phyloP scores from a whole-genome alignment of 179 eudicot genomes.

The Silene noctiflora region DNA sequence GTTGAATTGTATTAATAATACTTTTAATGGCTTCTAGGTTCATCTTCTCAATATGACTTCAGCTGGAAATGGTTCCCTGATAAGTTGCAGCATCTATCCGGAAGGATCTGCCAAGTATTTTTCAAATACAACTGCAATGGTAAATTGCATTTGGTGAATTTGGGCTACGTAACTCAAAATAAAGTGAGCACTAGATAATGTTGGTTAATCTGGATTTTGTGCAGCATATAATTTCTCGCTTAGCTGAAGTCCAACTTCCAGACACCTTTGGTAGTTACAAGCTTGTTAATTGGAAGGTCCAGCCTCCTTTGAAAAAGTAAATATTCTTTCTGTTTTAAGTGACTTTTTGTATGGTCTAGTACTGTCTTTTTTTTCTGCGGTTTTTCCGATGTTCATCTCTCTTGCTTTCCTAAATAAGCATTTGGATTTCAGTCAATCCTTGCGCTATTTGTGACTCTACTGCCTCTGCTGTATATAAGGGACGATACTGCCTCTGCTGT shows the following conservation, averaged over 20 bases:
- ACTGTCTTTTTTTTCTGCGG: background rate
- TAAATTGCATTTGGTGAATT: conserved; percentile 21
- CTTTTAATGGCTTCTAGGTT: conserved; percentile 46
- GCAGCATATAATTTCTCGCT: conserved; percentile 68
- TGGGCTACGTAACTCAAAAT: background rate
- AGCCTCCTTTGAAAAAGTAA: conserved; percentile 59
- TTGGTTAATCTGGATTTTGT: conserved; percentile 15
- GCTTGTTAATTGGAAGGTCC: conserved; percentile 58
- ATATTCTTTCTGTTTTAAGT: background rate
- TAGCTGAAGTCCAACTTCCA: conserved; percentile 73
- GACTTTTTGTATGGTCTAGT: background rate
- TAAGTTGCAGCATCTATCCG: conserved; percentile 68
- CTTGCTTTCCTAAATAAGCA: background rate
- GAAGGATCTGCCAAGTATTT: conserved; percentile 55
- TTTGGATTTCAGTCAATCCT: background rate
- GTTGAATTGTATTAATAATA: conserved; percentile 14
- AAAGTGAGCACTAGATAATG: conserved; percentile 16
- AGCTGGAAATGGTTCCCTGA: conserved; percentile 52
- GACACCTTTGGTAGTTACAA: conserved; percentile 60
- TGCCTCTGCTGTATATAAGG: background rate
- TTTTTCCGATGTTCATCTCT: background rate
- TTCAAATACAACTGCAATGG: conserved; percentile 66
- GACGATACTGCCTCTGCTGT: background rate
- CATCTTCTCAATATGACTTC: conserved; percentile 56
- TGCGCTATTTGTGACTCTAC: background rate